Percentiles rank a stretch among this genome's conserved stretches.
These are phyloP conservation scores for Monosporascus sp. DNA, from an alignment of 2,329 filamentous ascomycete genomes.

Conservation along the genomic window DNA sequence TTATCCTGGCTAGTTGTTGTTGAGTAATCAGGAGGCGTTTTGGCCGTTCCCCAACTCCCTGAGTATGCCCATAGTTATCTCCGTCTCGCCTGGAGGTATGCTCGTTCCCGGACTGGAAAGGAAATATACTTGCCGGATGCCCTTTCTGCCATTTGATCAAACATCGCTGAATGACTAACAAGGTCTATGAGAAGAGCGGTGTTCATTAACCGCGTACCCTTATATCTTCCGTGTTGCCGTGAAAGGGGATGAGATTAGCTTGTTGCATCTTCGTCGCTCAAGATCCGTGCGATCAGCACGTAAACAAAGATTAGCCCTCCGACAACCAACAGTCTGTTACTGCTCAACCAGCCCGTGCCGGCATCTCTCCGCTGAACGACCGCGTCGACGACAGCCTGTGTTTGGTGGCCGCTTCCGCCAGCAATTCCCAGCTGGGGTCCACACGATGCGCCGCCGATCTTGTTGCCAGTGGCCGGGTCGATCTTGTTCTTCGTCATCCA, in stretches of 20 bases:
- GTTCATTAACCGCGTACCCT: neutral
- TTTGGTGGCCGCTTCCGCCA: constrained; percentile 57
- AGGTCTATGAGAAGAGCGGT: neutral
- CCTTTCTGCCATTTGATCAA: too few species aligned
- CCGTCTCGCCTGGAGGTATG: too few species aligned
- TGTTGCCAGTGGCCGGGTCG: constrained; percentile 69
- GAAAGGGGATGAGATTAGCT: neutral
- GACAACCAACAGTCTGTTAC: constrained; percentile 72
- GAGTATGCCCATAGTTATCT: too few species aligned
- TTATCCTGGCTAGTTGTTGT: too few species aligned
- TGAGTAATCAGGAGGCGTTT: too few species aligned
- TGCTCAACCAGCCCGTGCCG: constrained; percentile 74
- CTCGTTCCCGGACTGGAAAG: too few species aligned
- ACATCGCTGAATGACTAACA: too few species aligned
- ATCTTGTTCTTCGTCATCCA: constrained; percentile 86
- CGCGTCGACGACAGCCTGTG: constrained; percentile 71
- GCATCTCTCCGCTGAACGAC: constrained; percentile 72
- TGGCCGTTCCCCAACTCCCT: too few species aligned
- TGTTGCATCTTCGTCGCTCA: constrained; percentile 45
- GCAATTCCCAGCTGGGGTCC: constrained; percentile 55
- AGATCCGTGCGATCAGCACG: constrained; percentile 71
- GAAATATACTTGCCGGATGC: too few species aligned
- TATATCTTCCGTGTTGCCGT: too few species aligned
- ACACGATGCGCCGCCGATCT: constrained; percentile 46
- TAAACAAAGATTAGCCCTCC: constrained; percentile 73